phyloP scores from a whole-genome alignment of 352 stramenopile species.

The Hyaloperonospora arabidopsidis region DNA sequence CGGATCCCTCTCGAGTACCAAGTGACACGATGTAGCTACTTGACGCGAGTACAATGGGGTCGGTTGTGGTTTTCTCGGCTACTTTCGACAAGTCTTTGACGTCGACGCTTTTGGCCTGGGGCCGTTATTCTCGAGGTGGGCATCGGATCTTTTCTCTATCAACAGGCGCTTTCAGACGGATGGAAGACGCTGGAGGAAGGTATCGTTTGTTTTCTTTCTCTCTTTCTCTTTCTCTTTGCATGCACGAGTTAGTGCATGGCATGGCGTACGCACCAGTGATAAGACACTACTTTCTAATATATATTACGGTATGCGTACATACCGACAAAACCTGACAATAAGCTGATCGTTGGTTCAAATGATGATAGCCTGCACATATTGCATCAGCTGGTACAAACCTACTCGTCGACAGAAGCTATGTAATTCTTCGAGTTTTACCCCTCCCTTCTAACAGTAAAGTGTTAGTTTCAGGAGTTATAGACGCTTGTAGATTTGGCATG shows the following conservation, averaged over 20 bases:
- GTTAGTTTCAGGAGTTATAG: no score
- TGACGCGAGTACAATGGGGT: slow-evolving; percentile 10
- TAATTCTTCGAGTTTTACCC: no score
- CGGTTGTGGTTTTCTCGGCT: slow-evolving; percentile 1
- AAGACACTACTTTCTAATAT: no score
- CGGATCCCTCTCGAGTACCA: no score
- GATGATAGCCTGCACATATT: no score
- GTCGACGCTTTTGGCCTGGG: no score
- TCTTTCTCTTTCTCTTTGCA: slow-evolving; percentile 13
- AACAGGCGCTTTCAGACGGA: slow-evolving; percentile 23
- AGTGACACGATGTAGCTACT: no score
- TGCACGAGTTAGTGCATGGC: slow-evolving; percentile 26
- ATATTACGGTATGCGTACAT: neutral
- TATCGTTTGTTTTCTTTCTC: neutral
- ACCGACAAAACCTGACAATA: neutral
- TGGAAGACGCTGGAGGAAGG: slow-evolving; percentile 12
- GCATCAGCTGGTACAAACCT: no score
- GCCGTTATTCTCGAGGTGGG: slow-evolving; percentile 17
- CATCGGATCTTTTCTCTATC: slow-evolving; percentile 5
- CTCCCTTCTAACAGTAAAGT: no score
- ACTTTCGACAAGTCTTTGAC: slow-evolving; percentile 13
- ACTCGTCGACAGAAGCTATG: no score
- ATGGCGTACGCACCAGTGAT: neutral
- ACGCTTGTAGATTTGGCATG: no score
- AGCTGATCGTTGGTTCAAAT: neutral